phyloP scores from a whole-genome alignment of 2,329 filamentous ascomycete species.

The Neonectria coccinea region DNA sequence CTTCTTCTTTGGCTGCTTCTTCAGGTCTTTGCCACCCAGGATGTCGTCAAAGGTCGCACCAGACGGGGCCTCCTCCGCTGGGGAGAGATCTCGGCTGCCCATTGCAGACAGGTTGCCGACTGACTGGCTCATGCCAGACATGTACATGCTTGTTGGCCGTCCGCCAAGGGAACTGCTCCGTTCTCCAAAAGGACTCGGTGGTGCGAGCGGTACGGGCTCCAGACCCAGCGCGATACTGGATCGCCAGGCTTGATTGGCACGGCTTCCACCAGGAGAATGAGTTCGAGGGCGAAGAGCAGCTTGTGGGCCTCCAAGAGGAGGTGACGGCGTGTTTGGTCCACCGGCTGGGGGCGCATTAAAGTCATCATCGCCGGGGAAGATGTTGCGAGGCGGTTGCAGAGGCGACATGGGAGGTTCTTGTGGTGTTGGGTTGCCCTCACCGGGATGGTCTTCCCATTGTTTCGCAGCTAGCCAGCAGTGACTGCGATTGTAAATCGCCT shows the following conservation, averaged over 20 bases:
- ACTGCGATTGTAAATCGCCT: slow-evolving; percentile 69
- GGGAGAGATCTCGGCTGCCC: slow-evolving; percentile 32
- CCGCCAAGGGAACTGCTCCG: slow-evolving; percentile 53
- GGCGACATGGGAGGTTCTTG: slow-evolving; percentile 53
- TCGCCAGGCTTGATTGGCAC: slow-evolving; percentile 51
- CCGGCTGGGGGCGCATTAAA: slow-evolving; percentile 41
- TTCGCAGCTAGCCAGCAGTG: slow-evolving; percentile 68
- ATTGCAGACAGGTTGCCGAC: slow-evolving; percentile 51
- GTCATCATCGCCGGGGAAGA: slow-evolving; percentile 50
- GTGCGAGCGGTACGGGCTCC: slow-evolving; percentile 56
- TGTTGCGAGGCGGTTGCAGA: slow-evolving; percentile 52
- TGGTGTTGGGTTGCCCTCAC: slow-evolving; percentile 36
- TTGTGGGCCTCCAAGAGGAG: slow-evolving; percentile 47
- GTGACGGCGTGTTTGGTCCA: slow-evolving; percentile 43
- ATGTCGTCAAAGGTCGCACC: slow-evolving; percentile 64
- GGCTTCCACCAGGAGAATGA: slow-evolving; percentile 52
- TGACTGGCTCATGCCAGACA: slow-evolving; percentile 50
- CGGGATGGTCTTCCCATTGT: slow-evolving; percentile 58
- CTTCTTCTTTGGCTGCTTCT: slow-evolving; percentile 54
- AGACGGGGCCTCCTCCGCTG: slow-evolving; percentile 42
- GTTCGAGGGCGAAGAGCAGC: slow-evolving; percentile 53
- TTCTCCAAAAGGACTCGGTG: slow-evolving; percentile 49
- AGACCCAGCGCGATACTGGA: slow-evolving; percentile 59
- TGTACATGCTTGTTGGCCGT: slow-evolving; percentile 48
- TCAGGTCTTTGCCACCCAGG: slow-evolving; percentile 52